Evolutionary conservation across 2,329 filamentous ascomycete species (phyloP).

Genomic region (Trichoderma aggressivum): DNA sequence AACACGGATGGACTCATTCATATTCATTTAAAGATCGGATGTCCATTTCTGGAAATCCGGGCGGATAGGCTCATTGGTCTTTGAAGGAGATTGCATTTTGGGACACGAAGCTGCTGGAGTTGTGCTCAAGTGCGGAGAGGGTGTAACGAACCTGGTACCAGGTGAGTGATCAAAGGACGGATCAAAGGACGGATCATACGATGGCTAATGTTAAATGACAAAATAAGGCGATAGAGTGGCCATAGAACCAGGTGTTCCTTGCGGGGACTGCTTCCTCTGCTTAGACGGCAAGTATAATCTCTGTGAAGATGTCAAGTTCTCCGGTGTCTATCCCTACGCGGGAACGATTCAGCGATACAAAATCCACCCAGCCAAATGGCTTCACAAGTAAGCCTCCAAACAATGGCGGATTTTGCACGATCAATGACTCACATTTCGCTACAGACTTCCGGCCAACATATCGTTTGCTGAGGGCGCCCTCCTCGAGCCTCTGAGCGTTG

Average conservation of each 20-base stretch:
- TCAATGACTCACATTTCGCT: not conserved
- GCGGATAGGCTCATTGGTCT: not conserved
- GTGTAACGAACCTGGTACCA: not conserved
- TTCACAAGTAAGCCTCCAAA: not conserved
- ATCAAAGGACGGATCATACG: too few relatives aligned
- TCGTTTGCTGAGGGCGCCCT: slow-evolving; percentile 7
- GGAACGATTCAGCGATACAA: slow-evolving; percentile 7
- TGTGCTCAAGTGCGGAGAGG: slow-evolving; percentile 2
- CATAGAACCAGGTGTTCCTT: slow-evolving; percentile 1
- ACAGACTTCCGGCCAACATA: not conserved
- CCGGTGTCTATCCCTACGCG: slow-evolving; percentile 3
- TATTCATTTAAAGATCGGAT: not conserved
- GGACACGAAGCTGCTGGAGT: slow-evolving; percentile 5
- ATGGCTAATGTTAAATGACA: not conserved
- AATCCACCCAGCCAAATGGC: slow-evolving; percentile 2
- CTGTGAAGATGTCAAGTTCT: not conserved
- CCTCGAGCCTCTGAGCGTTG: slow-evolving; percentile 10
- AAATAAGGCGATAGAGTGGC: not conserved
- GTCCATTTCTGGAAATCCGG: slow-evolving; percentile 15
- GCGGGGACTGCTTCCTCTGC: slow-evolving; percentile 5
- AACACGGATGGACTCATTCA: not conserved
- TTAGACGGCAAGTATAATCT: slow-evolving; percentile 4
- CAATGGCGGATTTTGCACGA: too few relatives aligned
- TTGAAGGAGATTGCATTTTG: slow-evolving; percentile 8
- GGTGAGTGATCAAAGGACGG: not conserved